Evolutionary conservation across 225 moss, liverwort and hornwort species (phyloP).

Genomic region (Physcomitrellopsis africana): DNA sequence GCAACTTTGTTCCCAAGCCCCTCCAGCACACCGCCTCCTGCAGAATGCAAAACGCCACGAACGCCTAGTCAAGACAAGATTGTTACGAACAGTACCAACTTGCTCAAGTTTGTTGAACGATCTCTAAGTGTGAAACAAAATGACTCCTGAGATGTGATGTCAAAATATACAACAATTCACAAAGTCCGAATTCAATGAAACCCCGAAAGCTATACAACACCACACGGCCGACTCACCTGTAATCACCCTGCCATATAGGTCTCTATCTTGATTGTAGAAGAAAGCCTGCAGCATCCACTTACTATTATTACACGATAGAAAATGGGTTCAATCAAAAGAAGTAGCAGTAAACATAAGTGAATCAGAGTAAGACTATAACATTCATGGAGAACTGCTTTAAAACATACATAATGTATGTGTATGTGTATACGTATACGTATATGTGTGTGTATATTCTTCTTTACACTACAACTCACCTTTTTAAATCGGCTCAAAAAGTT

Average conservation of each 20-base stretch:
- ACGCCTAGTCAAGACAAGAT: conserved; percentile 4
- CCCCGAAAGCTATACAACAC: conserved; percentile 9
- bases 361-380: neutral
- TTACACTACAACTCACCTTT: conserved; percentile 47
- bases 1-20: conserved; percentile 55
- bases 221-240: conserved; percentile 52
- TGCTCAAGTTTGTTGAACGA: neutral
- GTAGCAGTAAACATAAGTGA: neutral
- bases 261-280: conserved; percentile 63
- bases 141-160: neutral
- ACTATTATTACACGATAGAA: conserved; percentile 13
- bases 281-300: conserved; percentile 66
- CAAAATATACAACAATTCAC: conserved; percentile 8
- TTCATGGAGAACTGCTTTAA: neutral
- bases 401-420: neutral
- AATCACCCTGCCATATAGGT: conserved; percentile 82
- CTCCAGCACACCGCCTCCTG: conserved; percentile 71
- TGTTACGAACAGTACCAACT: conserved; percentile 9
- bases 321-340: neutral
- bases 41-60: conserved; percentile 11
- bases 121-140: too few relatives aligned
- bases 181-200: conserved; percentile 13
- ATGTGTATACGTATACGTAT: neutral
- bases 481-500: conserved; percentile 65
- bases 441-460: neutral